Base-by-base conservation (phyloP, 148 eudicot genomes). In the Diospyros lotus region DNA sequence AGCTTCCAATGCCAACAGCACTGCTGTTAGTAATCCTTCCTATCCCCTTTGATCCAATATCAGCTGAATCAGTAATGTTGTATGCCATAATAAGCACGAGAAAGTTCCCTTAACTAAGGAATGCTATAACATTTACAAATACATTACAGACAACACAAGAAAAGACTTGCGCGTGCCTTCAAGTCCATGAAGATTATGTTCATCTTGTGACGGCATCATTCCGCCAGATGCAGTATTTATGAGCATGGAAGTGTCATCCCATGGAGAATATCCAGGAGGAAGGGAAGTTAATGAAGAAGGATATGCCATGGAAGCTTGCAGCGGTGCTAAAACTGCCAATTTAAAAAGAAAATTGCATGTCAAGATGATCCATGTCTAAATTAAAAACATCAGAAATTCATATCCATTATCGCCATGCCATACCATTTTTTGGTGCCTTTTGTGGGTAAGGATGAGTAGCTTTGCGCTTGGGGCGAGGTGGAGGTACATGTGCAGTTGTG, bases 381-480 rank as follows among this genome's bases (percentile, higher is more conserved):
- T 28, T 65, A 7, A 64, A 78, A 74, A 53, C 40, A 64, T 63
- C 40, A 2, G 56, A 40, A 38, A 64, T 42, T 6, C 64, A 50
- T 28, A 9, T 60, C 46, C 15, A 53, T 65, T 62, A 41, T 40
- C 42, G 14, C 39, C 66, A 50, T 59, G 17, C 52, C 89, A 84
- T 72, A 93, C 98, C 92, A 82, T 89, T 89, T 88, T 85, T 91
- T n/a, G 86, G 87, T 50, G 96, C 87, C 75, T 93, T 93, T 67
- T 91, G 98, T 6, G 98, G 98, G 78, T 93, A 93, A 79, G 98
- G 98, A 84, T 93, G 98, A 76, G 98, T 62, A 54, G 98, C 97
- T 78, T 91, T 93, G 73, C 98, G 88, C 81, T 93, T 93, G 15
- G 98, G 96, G 53, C 98, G 98, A 68, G 98, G 96, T 53, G 98